Conservation (phyloP, 306 rosid species). For the Psophocarpus tetragonolobus region DNA sequence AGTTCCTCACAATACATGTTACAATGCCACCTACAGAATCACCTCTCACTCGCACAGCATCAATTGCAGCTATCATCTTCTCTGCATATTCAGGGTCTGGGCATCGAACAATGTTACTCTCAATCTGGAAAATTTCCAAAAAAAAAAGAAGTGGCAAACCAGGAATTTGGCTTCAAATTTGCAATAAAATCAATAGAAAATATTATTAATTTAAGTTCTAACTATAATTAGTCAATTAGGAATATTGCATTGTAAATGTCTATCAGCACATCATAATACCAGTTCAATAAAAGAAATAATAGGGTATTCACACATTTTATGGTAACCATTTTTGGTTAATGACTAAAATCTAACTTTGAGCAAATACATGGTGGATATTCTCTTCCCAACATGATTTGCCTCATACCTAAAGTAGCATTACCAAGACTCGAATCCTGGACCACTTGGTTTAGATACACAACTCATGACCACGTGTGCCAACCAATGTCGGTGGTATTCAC, state of each 20-base stretch:
- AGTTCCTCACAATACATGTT: slow-evolving; percentile 87
- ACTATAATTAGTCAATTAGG: slow-evolving; percentile 18
- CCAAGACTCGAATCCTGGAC: too few species aligned
- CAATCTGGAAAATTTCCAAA: slow-evolving; percentile 57
- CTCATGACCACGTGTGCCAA: too few species aligned
- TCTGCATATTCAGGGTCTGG: slow-evolving; percentile 94
- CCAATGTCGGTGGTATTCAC: too few species aligned
- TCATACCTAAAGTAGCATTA: too few species aligned
- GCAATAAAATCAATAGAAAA: slow-evolving; percentile 2
- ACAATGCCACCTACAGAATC: slow-evolving; percentile 95
- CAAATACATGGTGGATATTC: too few species aligned
- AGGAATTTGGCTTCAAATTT: slow-evolving; percentile 23
- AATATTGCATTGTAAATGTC: slow-evolving; percentile 14
- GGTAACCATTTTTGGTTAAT: too few species aligned
- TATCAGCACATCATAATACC: background rate
- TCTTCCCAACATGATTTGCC: too few species aligned
- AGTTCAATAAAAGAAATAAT: background rate
- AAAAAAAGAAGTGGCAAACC: slow-evolving; percentile 16
- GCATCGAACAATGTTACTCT: slow-evolving; percentile 93
- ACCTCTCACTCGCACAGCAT: slow-evolving; percentile 81
- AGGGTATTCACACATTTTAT: slow-evolving; percentile 10
- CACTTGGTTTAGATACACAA: too few species aligned
- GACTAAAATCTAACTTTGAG: too few species aligned
- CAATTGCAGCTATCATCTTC: slow-evolving; percentile 93
- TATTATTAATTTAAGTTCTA: slow-evolving; percentile 1